Conservation (phyloP, 371 early-diverging fungal species). For the Mortierella sp. region DNA sequence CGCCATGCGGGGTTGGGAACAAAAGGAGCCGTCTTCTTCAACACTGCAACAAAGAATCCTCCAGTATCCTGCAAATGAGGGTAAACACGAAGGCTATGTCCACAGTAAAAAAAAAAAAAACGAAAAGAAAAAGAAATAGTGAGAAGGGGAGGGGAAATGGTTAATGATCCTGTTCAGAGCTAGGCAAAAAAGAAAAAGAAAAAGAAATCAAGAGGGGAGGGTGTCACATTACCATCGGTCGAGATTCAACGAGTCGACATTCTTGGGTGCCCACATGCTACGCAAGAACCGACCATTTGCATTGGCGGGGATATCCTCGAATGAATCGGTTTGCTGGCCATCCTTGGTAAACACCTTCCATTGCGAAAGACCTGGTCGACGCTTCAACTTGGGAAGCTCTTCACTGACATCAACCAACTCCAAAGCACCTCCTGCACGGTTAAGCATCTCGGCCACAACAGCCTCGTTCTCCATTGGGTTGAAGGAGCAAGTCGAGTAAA, state of each 20-base stretch:
- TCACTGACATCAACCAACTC: slow-evolving; percentile 85
- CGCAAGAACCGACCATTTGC: slow-evolving; percentile 60
- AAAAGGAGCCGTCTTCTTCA: slow-evolving; percentile 84
- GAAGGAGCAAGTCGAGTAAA: slow-evolving; percentile 99
- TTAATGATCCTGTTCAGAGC: not conserved
- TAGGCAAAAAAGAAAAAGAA: not conserved
- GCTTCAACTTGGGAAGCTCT: slow-evolving; percentile 78
- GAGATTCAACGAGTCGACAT: slow-evolving; percentile 74
- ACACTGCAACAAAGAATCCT: slow-evolving; percentile 99
- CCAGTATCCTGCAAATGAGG: slow-evolving; percentile 99
- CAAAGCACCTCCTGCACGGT: slow-evolving; percentile 72
- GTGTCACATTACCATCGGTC: slow-evolving; percentile 74
- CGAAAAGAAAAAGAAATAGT: not conserved
- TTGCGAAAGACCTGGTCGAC: slow-evolving; percentile 79
- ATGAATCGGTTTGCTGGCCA: slow-evolving; percentile 60
- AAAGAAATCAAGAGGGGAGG: not conserved
- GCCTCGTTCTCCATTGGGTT: slow-evolving; percentile 99
- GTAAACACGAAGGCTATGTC: slow-evolving; percentile 84
- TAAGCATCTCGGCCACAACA: slow-evolving; percentile 89
- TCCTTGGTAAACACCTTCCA: slow-evolving; percentile 84
- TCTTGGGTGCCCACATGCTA: slow-evolving; percentile 82
- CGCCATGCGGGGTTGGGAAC: slow-evolving; percentile 60
- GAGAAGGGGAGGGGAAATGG: not conserved
- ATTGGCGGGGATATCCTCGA: slow-evolving; percentile 66
- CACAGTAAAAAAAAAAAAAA: not conserved